A percentile compares a stretch with the other conserved stretches of the same genome.
These are phyloP conservation scores for Aureobasidium uvarum DNA, from an alignment of 2,329 filamentous ascomycete species.

Conservation along the genomic window DNA sequence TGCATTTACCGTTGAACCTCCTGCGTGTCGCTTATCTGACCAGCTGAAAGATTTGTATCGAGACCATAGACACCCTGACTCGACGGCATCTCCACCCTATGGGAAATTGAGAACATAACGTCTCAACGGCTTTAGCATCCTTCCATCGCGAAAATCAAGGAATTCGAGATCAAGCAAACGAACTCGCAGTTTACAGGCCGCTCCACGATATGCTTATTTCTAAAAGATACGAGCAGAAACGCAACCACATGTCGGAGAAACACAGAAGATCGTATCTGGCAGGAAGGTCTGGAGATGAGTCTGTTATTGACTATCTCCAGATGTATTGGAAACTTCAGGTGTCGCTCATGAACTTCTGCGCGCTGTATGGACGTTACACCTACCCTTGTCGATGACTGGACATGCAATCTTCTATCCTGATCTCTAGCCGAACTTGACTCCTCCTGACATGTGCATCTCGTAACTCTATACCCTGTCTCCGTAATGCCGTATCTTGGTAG, in stretches of 20 bases:
- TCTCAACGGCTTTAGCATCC: background rate
- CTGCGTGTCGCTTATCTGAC: background rate
- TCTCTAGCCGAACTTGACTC: background rate
- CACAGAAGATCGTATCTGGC: no score
- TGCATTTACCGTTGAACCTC: background rate
- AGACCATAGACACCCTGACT: no score
- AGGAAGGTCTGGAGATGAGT: background rate
- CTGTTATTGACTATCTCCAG: background rate
- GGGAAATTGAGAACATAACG: background rate
- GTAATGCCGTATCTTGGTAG: background rate
- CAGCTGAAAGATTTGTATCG: no score
- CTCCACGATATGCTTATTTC: background rate
- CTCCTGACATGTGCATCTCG: slow-evolving; percentile 1
- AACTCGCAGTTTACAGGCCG: background rate
- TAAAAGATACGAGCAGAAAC: background rate
- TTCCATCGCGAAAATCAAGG: background rate
- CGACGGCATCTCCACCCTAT: background rate
- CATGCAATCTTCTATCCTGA: background rate
- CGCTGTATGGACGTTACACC: background rate
- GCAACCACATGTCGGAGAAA: background rate
- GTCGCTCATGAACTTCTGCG: background rate
- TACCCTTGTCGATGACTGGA: background rate
- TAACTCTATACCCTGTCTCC: background rate
- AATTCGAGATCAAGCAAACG: background rate
- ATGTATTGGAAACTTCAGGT: background rate